These are phyloP conservation scores for Aspergillus uvarum DNA, from an alignment of 2,329 filamentous ascomycete genomes.

Conservation along the genomic window DNA sequence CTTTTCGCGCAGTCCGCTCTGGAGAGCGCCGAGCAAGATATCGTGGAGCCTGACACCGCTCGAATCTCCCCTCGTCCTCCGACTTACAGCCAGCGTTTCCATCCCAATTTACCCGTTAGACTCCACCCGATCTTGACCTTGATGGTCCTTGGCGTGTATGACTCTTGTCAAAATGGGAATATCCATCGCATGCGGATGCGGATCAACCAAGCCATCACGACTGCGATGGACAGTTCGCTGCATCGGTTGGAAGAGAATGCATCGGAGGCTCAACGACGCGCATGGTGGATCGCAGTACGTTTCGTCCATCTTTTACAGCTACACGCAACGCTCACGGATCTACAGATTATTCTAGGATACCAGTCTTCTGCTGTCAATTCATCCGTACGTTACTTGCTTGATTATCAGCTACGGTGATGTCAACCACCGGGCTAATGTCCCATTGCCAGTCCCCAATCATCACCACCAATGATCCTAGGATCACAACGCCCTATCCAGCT, in stretches of 20 bases:
- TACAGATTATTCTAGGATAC: constrained; percentile 21
- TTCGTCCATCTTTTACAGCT: background rate
- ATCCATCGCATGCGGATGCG: constrained; percentile 24
- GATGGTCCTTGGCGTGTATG: constrained; percentile 23
- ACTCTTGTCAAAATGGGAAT: constrained; percentile 27
- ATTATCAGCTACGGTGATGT: background rate
- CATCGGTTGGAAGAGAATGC: constrained; percentile 14
- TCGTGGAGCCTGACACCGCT: constrained; percentile 10
- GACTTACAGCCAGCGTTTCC: background rate
- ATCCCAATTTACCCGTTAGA: constrained; percentile 16
- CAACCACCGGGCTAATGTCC: background rate
- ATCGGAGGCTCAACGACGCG: constrained; percentile 23
- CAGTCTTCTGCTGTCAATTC: constrained; percentile 22
- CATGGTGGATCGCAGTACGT: constrained; percentile 31
- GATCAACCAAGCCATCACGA: constrained; percentile 26
- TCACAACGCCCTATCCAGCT: constrained; percentile 25
- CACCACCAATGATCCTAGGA: constrained; percentile 20
- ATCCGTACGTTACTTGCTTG: constrained; percentile 9
- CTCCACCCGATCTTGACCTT: constrained; percentile 24
- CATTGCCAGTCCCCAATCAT: constrained; percentile 23
- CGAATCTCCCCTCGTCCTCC: background rate
- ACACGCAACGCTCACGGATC: background rate
- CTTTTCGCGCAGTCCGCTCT: constrained; percentile 25
- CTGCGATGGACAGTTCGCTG: constrained; percentile 27
- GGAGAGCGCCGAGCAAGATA: constrained; percentile 16